Base-by-base conservation (phyloP, 2,329 filamentous ascomycete species). In the Ilyonectria mors-panacis region DNA sequence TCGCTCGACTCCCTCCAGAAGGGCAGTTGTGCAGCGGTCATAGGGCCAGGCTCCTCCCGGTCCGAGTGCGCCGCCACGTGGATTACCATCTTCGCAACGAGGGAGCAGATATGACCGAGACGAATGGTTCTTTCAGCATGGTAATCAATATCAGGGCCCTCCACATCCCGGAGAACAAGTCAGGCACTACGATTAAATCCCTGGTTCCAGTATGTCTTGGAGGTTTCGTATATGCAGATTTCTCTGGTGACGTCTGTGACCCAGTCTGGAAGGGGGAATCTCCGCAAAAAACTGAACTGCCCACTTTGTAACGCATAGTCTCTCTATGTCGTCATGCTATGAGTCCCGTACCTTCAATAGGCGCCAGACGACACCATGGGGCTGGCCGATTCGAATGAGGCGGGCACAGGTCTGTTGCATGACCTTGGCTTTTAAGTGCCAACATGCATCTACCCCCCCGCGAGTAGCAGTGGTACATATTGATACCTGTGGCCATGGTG, bases 291-390 rank as follows among this genome's bases (percentile, higher is more conserved):
- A 28, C 23, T 58, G 55, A 28, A 30, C 15, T 2, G 39, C 23
- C 23, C 42, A 45, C 17, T 58, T 58, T 13, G 4, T 19, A 10
- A 47, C 21, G 5, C n/a, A 7, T 0, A 47, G 6, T 3, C 39
- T n/a, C 21, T 45, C 39, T 4, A 58, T n/a, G 15, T 58, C 45
- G 37, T 58, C 55, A 6, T 58, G 51, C 19, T 42, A 55, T 9
- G 17, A 39, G 10, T 39, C 15, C 8, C 39, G 28, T 4, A 59
- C 3, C 44, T 64, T 60, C 1, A 60, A 15, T 1, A 48, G 26
- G 17, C 59, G 61, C 1, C 64, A 47, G 0, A 10, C n/a, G 3
- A 56, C 15, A 12, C 13, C 15, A 1, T 47, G 10, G 1, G 39
- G 15, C 19, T 67, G 44, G 1, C 39, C 26, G 4, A 39, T 33